A percentile compares a stretch with the other conserved stretches of the same genome.
These are phyloP conservation scores for Phytophthora megakarya DNA, from an alignment of 352 stramenopile genomes.

Conservation along the genomic window DNA sequence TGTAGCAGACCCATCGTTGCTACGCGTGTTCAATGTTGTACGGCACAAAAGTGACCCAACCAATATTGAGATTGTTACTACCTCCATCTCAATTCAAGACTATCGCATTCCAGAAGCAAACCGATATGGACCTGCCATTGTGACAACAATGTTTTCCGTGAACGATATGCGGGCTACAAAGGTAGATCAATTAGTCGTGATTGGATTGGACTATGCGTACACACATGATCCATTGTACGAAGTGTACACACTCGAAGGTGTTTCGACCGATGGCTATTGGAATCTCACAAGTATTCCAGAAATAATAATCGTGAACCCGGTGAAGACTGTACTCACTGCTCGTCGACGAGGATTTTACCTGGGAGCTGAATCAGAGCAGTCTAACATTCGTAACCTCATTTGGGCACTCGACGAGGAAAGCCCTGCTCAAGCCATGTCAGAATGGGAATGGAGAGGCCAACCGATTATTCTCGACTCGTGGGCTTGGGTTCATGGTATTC, in stretches of 20 bases:
- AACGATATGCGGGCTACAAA: slow-evolving; percentile 31
- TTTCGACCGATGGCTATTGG: slow-evolving; percentile 36
- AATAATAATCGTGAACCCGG: slow-evolving; percentile 16
- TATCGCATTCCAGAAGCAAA: slow-evolving; percentile 40
- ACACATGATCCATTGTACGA: slow-evolving; percentile 36
- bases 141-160: slow-evolving; percentile 38
- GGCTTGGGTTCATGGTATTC: slow-evolving; percentile 54
- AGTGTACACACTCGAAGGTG: slow-evolving; percentile 28
- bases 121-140: slow-evolving; percentile 31
- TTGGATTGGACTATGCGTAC: slow-evolving; percentile 45
- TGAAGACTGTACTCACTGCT: slow-evolving; percentile 35
- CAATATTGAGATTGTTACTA: slow-evolving; percentile 35
- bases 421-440: slow-evolving; percentile 29
- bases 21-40: slow-evolving; percentile 50
- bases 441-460: slow-evolving; percentile 33
- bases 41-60: slow-evolving; percentile 25
- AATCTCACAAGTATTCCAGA: slow-evolving; percentile 38
- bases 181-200: slow-evolving; percentile 29
- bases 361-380: slow-evolving; percentile 41
- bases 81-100: slow-evolving; percentile 45
- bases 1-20: slow-evolving; percentile 28
- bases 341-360: slow-evolving; percentile 47
- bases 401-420: slow-evolving; percentile 29
- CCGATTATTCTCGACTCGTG: slow-evolving; percentile 45
- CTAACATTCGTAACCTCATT: slow-evolving; percentile 46